Evolutionary conservation across 495 filamentous ascomycete species (phyloP), one percentile per base, ranked within the genome.

Genomic region (Xylaria bambusicola): DNA sequence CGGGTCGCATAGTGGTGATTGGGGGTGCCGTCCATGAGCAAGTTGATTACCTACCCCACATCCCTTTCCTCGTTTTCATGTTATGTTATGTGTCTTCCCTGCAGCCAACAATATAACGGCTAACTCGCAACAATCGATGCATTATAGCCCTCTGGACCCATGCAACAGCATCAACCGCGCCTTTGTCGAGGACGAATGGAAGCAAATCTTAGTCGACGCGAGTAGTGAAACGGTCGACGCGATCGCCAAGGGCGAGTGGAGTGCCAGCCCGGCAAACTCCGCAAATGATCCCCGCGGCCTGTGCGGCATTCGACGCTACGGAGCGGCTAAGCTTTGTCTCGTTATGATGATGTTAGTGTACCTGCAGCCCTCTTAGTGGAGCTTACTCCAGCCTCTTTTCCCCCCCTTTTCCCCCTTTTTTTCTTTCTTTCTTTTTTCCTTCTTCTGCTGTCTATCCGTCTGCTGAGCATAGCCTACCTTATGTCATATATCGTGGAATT

Each of bases 1-100:
- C 57, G 9, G 77, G 74, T 7, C 66, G 75, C 0, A 70, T 80
- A 6, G 64, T 78, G 6, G 59, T 78, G 8, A 61, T 78, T 27
- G 65, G 72, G 38, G 74, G 74, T 47, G 63, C 64, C 26, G 54
- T 66, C 5, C 75, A 80, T 56, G 71, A 75, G 67, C 67, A 56
- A 59, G 56, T 21, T 10, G 12, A 17, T 50, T 50, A n/a, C 20
- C 47, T 35, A n/a, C n/a, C 21, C 20, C 45, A 17, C 26, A 7
- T 36, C 4, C 36, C 6, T 33, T 33, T 5, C 10, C 29, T 27
- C 8, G 27, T 42, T 20, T 18, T 38, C 55, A 41, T 40, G 24
- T 5, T 36, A 33, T 17, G 51, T 55, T 12, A 24, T 7, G 18
- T n/a, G n/a, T n/a, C n/a, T n/a, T n/a, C n/a, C n/a, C n/a, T n/a